These are phyloP conservation scores for Orbilia blumenaviensis DNA, from an alignment of 2,329 filamentous ascomycete genomes.

Conservation along the genomic window DNA sequence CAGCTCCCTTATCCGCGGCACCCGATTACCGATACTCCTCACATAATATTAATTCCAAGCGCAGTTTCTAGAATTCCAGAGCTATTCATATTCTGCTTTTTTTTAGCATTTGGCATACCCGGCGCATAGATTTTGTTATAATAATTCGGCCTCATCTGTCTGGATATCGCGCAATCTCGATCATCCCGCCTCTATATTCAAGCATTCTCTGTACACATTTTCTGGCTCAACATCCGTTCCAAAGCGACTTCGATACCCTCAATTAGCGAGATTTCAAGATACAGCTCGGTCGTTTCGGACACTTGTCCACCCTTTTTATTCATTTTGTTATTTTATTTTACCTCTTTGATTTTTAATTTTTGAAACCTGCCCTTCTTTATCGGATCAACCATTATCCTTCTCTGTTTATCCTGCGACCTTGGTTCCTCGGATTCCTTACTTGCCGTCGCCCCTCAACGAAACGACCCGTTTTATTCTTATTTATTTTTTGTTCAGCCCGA, in stretches of 20 bases:
- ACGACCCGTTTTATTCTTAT: constrained; percentile 14
- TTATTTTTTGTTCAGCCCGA: constrained; percentile 16
- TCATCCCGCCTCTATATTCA: constrained; percentile 47
- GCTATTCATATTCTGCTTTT: background rate
- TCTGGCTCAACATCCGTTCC: constrained; percentile 51
- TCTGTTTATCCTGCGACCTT: constrained; percentile 25
- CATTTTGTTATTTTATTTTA: background rate
- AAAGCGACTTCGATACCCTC: constrained; percentile 52
- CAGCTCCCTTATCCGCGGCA: constrained; percentile 9
- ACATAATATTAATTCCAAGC: constrained; percentile 14
- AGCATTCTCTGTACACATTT: constrained; percentile 28
- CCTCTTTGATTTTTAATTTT: background rate
- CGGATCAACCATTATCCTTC: background rate
- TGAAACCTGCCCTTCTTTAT: constrained; percentile 34
- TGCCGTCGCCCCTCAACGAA: constrained; percentile 21
- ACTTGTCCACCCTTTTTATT: constrained; percentile 33
- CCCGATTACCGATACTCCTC: constrained; percentile 1
- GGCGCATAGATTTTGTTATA: constrained; percentile 13
- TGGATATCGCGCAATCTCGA: constrained; percentile 53
- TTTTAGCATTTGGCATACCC: constrained; percentile 1
- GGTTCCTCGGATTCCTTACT: constrained; percentile 33
- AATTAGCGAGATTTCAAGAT: constrained; percentile 51
- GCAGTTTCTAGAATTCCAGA: constrained; percentile 23
- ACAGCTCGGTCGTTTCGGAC: constrained; percentile 48
- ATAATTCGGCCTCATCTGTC: constrained; percentile 38